Conservation (phyloP, 495 filamentous ascomycete genomes). For the Neurospora cerealis region DNA sequence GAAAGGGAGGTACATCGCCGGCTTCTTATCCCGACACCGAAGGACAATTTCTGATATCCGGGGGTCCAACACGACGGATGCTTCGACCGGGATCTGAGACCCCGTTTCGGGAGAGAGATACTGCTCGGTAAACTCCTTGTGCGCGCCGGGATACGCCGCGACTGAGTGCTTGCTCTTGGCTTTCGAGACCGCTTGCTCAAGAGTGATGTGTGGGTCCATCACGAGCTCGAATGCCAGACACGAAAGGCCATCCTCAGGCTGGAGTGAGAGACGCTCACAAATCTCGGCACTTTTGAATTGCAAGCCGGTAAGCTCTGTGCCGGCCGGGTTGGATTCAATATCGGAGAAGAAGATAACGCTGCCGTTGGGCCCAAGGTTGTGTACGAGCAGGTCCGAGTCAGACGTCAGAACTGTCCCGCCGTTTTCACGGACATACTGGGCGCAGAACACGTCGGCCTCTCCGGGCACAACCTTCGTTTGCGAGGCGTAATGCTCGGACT, state of each 20-base stretch:
- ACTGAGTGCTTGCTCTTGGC: constrained; percentile 12
- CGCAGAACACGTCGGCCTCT: constrained; percentile 65
- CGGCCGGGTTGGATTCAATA: constrained; percentile 16
- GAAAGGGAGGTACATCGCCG: constrained; percentile 48
- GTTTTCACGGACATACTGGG: constrained; percentile 36
- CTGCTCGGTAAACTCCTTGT: constrained; percentile 32
- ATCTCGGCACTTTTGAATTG: constrained; percentile 28
- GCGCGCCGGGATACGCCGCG: constrained; percentile 14
- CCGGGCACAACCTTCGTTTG: constrained; percentile 51
- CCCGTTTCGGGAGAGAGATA: constrained; percentile 24
- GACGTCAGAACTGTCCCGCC: constrained; percentile 51
- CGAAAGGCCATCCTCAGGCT: constrained; percentile 13
- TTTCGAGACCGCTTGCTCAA: constrained; percentile 21
- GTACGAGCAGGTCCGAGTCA: constrained; percentile 66
- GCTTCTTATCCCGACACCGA: constrained; percentile 19
- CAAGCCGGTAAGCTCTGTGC: constrained; percentile 23
- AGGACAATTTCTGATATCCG: constrained; percentile 38
- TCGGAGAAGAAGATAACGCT: constrained; percentile 51
- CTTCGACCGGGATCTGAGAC: neutral
- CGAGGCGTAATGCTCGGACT: constrained; percentile 32
- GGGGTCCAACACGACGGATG: constrained; percentile 29
- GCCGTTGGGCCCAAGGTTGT: constrained; percentile 50
- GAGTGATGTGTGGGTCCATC: constrained; percentile 19
- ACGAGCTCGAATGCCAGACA: constrained; percentile 31
- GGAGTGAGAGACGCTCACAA: constrained; percentile 25